These are phyloP conservation scores for Proliferodiscus dingleyae DNA, from an alignment of 2,329 filamentous ascomycete genomes.

Conservation along the genomic window DNA sequence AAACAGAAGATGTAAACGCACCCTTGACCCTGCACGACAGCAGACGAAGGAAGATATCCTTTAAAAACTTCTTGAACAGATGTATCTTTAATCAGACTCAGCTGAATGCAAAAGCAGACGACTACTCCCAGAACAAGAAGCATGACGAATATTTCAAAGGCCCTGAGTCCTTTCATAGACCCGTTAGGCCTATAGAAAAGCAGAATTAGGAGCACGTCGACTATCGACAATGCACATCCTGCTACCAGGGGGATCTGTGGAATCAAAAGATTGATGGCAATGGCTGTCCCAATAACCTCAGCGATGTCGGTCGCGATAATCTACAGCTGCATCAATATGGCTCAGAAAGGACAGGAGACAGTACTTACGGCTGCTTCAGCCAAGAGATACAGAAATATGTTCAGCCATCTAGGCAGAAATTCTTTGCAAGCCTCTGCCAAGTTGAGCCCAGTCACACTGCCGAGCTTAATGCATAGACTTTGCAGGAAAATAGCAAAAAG, in stretches of 20 bases:
- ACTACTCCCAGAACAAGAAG: slow-evolving; percentile 63
- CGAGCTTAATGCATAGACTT: slow-evolving; percentile 51
- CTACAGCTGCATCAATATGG: slow-evolving; percentile 15
- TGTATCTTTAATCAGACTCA: slow-evolving; percentile 55
- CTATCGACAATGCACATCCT: slow-evolving; percentile 63
- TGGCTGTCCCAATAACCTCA: slow-evolving; percentile 62
- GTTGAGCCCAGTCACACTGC: slow-evolving; percentile 49
- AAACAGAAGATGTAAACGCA: slow-evolving; percentile 22
- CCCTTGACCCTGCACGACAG: slow-evolving; percentile 53
- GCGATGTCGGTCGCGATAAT: slow-evolving; percentile 57
- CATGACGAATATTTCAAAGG: slow-evolving; percentile 62
- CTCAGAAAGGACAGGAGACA: not conserved
- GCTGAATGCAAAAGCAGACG: slow-evolving; percentile 65
- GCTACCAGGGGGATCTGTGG: slow-evolving; percentile 60
- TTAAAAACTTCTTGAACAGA: slow-evolving; percentile 55
- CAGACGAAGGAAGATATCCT: slow-evolving; percentile 59
- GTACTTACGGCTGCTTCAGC: slow-evolving; percentile 43
- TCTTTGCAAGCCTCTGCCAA: slow-evolving; percentile 46
- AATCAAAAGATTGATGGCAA: slow-evolving; percentile 62
- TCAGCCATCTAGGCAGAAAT: slow-evolving; percentile 48
- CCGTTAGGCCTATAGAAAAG: slow-evolving; percentile 59
- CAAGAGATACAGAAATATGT: slow-evolving; percentile 48
- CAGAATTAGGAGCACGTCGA: slow-evolving; percentile 63
- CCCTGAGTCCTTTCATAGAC: slow-evolving; percentile 52
- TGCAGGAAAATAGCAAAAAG: slow-evolving; percentile 55